Percentiles rank a stretch among this genome's conserved stretches.
Conservation (phyloP, 2,329 filamentous ascomycete species). For the Raffaelea ambrosiae region DNA sequence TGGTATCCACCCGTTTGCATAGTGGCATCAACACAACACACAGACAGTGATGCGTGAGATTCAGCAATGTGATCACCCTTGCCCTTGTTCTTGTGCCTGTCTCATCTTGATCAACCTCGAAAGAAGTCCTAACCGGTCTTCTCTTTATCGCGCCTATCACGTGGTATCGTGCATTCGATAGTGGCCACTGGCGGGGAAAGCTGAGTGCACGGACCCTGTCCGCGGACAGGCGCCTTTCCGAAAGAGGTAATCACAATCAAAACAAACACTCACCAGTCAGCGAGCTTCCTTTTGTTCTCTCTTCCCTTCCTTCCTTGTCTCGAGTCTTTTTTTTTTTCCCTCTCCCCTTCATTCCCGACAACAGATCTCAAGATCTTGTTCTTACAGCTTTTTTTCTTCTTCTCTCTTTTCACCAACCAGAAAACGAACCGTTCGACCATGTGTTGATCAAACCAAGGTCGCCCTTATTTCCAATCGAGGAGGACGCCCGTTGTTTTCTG, state of each 20-base stretch:
- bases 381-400: not conserved
- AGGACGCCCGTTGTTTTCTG: not conserved
- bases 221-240: constrained; percentile 2
- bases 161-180: no score
- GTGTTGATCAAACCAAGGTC: not conserved
- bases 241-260: constrained; percentile 14
- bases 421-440: not conserved
- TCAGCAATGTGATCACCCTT: no score
- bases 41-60: no score
- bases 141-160: no score
- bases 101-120: no score
- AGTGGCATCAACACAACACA: no score
- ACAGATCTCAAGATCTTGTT: not conserved
- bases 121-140: no score
- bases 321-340: not conserved
- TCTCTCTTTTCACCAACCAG: no score
- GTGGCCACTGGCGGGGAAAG: not conserved
- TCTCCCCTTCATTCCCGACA: not conserved
- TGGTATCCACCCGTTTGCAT: no score
- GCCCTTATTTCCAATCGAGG: no score
- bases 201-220: constrained; percentile 1
- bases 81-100: no score
- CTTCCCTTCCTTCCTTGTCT: not conserved
- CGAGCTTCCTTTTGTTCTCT: not conserved
- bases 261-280: constrained; percentile 11